Percentiles rank a stretch among this genome's conserved stretches.
These are phyloP conservation scores for Fraxinus anomala DNA, from an alignment of 257 asterid species.

Conservation along the genomic window DNA sequence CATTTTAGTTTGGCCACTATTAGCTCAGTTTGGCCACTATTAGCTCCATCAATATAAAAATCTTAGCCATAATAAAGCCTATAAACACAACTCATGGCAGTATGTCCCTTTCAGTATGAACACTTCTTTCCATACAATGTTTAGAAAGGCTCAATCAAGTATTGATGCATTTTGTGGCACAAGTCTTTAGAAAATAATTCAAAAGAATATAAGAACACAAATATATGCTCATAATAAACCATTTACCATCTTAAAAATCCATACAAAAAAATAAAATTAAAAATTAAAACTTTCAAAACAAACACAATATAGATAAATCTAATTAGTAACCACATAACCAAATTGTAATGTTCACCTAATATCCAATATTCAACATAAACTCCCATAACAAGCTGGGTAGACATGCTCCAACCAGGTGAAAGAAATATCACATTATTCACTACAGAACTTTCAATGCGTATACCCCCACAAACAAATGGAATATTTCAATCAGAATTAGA, in stretches of 20 bases:
- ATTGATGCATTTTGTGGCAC: neutral
- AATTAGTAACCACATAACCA: neutral
- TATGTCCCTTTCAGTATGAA: neutral
- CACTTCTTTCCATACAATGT: neutral
- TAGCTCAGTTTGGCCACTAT: neutral
- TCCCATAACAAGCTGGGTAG: neutral
- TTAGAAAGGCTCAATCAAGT: neutral
- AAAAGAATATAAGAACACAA: neutral
- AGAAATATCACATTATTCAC: neutral
- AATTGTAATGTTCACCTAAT: neutral
- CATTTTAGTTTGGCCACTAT: neutral
- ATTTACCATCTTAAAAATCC: neutral
- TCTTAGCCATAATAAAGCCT: neutral
- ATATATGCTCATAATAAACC: neutral
- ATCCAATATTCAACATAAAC: neutral
- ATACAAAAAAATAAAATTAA: neutral
- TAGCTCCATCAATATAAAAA: neutral
- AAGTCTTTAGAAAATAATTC: neutral
- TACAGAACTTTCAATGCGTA: constrained; percentile 1
- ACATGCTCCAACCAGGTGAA: neutral
- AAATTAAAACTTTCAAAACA: neutral
- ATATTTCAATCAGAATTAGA: neutral
- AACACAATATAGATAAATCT: neutral
- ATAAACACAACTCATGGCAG: neutral
- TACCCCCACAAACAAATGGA: neutral